These are phyloP conservation scores for Bretziella fagacearum DNA, from an alignment of 2,329 filamentous ascomycete species.

Conservation along the genomic window DNA sequence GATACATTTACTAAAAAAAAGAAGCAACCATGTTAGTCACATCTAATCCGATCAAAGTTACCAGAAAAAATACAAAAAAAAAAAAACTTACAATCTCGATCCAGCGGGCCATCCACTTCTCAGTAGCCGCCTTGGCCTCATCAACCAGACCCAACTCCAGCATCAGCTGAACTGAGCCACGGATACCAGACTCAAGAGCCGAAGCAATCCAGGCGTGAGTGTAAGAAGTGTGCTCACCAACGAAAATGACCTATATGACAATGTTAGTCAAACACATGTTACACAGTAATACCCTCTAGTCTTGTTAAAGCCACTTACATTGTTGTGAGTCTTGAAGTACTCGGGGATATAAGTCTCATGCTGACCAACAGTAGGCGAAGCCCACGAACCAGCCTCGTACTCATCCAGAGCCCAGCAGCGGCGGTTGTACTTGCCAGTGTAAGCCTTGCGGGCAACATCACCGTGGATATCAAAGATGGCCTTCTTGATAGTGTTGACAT, in stretches of 20 bases:
- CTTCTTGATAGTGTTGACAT: conserved; percentile 44
- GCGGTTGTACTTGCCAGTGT: conserved; percentile 46
- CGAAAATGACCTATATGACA: conserved; percentile 38
- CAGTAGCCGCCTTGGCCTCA: conserved; percentile 46
- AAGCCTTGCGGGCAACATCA: conserved; percentile 26
- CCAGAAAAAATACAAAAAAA: too few species aligned
- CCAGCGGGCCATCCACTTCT: conserved; percentile 55
- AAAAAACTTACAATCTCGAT: conserved; percentile 26
- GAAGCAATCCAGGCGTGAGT: conserved; percentile 56
- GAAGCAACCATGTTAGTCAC: neutral
- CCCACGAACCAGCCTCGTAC: conserved; percentile 46
- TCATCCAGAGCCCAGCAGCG: conserved; percentile 49
- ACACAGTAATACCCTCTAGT: neutral
- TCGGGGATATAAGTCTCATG: conserved; percentile 54
- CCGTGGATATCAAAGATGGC: conserved; percentile 52
- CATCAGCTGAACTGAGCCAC: conserved; percentile 47
- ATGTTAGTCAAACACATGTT: conserved; percentile 1
- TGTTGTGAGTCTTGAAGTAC: conserved; percentile 44
- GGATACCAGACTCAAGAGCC: conserved; percentile 49
- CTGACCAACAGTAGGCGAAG: conserved; percentile 41
- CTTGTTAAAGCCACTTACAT: conserved; percentile 13
- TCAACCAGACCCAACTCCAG: conserved; percentile 48
- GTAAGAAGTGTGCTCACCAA: conserved; percentile 52
- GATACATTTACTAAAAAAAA: too few species aligned
- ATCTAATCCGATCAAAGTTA: neutral